Conservation (phyloP, 768 basidiomycete genomes). For the Cystobasidium tubakii region DNA sequence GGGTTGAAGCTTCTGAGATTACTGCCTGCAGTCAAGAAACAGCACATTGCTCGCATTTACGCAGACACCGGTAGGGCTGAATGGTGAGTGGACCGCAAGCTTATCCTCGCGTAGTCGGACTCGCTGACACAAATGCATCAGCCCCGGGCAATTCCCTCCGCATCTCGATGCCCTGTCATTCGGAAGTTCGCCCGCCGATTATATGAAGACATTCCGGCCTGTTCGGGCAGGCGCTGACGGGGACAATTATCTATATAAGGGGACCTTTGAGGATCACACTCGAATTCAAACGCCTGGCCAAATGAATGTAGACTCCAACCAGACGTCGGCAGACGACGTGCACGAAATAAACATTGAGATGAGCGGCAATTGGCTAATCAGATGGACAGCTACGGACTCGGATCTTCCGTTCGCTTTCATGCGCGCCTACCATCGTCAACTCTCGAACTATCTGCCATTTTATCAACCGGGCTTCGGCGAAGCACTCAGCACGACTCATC, state of each 20-base stretch:
- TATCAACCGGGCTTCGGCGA: conserved; percentile 19
- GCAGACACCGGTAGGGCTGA: conserved; percentile 40
- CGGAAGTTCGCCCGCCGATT: neutral
- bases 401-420: conserved; percentile 54
- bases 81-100: conserved; percentile 18
- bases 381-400: conserved; percentile 54
- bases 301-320: neutral
- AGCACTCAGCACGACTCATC: conserved; percentile 15
- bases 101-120: neutral
- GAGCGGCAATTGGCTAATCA: conserved; percentile 49
- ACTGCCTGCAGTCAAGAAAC: conserved; percentile 49
- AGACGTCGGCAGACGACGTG: neutral
- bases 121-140: neutral
- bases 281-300: neutral
- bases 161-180: conserved; percentile 49
- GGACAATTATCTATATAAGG: conserved; percentile 1
- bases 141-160: conserved; percentile 44
- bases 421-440: conserved; percentile 52
- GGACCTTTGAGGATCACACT: neutral
- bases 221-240: conserved; percentile 36
- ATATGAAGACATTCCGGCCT: conserved; percentile 6
- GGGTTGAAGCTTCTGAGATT: conserved; percentile 52
- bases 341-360: conserved; percentile 40
- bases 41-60: conserved; percentile 50
- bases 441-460: conserved; percentile 46